phyloP scores from a whole-genome alignment of 179 eudicot genomes.

The Camellia oleifera region DNA sequence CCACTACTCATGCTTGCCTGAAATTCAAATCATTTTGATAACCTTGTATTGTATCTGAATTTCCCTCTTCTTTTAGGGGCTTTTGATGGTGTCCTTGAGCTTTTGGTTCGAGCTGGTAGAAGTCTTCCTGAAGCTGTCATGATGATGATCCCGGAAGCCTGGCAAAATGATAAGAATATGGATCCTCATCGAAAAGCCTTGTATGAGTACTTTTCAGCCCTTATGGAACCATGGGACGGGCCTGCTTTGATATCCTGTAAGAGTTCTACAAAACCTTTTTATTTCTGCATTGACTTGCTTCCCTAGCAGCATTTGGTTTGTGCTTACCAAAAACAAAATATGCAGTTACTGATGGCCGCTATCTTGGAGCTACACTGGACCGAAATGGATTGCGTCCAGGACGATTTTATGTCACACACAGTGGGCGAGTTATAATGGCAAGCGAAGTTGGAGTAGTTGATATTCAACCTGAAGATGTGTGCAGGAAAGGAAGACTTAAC shows the following conservation, averaged over 20 bases:
- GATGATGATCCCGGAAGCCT: slow-evolving; percentile 99
- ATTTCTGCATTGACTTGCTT: not conserved
- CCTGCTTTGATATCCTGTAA: slow-evolving; percentile 98
- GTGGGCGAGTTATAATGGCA: slow-evolving; percentile 97
- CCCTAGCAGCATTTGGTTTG: slow-evolving; percentile 3
- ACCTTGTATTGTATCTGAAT: not conserved
- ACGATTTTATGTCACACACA: slow-evolving; percentile 89
- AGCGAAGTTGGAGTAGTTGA: slow-evolving; percentile 99
- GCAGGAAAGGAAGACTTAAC: slow-evolving; percentile 90
- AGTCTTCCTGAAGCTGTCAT: slow-evolving; percentile 98
- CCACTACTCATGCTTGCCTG: not conserved
- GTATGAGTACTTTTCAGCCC: slow-evolving; percentile 86
- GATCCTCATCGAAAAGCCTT: slow-evolving; percentile 80
- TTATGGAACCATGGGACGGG: slow-evolving; percentile 99
- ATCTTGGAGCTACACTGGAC: slow-evolving; percentile 98
- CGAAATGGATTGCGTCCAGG: slow-evolving; percentile 98
- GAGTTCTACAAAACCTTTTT: slow-evolving; percentile 12
- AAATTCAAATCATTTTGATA: not conserved
- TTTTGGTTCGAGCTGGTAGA: slow-evolving; percentile 94
- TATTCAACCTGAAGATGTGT: slow-evolving; percentile 88
- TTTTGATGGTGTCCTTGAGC: slow-evolving; percentile 96
- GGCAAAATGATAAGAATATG: slow-evolving; percentile 99
- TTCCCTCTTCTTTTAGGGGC: slow-evolving; percentile 50
- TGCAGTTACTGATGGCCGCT: slow-evolving; percentile 99
- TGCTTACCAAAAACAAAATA: slow-evolving; percentile 29